Conservation (phyloP, 2,329 filamentous ascomycete species). For the Amylocarpus encephaloides region DNA sequence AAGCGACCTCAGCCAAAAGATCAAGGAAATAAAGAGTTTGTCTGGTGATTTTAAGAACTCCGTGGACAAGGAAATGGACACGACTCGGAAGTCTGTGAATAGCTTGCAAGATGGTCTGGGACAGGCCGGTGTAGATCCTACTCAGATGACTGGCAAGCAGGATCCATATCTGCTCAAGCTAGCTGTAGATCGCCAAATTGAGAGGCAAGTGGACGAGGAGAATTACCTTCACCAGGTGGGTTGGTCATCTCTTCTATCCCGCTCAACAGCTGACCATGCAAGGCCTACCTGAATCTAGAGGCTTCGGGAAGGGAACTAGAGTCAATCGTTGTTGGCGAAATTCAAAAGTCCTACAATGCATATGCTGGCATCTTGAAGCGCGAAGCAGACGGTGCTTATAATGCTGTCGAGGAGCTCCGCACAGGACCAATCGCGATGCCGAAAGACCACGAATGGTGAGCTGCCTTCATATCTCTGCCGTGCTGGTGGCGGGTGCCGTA, state of each 20-base stretch:
- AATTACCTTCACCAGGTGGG: constrained; percentile 89
- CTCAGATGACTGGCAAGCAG: constrained; percentile 72
- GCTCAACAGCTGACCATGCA: constrained; percentile 14
- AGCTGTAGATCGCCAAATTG: constrained; percentile 81
- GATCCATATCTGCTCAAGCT: constrained; percentile 87
- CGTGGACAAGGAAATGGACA: constrained; percentile 90
- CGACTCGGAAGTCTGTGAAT: constrained; percentile 71
- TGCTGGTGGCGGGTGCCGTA: no score
- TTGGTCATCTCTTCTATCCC: constrained; percentile 3
- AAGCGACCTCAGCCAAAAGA: constrained; percentile 88
- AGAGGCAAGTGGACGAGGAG: constrained; percentile 91
- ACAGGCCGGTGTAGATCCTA: constrained; percentile 70
- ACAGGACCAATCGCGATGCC: constrained; percentile 86
- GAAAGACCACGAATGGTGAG: constrained; percentile 80
- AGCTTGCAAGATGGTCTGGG: constrained; percentile 76
- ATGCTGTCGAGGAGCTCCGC: constrained; percentile 72
- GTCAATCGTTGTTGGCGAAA: constrained; percentile 92
- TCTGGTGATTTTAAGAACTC: constrained; percentile 95
- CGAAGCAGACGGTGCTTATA: constrained; percentile 77
- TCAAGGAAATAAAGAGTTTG: constrained; percentile 94
- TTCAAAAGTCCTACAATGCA: constrained; percentile 95
- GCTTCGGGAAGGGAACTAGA: constrained; percentile 91
- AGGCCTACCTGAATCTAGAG: constrained; percentile 94
- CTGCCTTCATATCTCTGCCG: background rate
- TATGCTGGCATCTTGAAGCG: constrained; percentile 87